Evolutionary conservation across 75 land plant species (phyloP).

Genomic region (Cryptomeria japonica): DNA sequence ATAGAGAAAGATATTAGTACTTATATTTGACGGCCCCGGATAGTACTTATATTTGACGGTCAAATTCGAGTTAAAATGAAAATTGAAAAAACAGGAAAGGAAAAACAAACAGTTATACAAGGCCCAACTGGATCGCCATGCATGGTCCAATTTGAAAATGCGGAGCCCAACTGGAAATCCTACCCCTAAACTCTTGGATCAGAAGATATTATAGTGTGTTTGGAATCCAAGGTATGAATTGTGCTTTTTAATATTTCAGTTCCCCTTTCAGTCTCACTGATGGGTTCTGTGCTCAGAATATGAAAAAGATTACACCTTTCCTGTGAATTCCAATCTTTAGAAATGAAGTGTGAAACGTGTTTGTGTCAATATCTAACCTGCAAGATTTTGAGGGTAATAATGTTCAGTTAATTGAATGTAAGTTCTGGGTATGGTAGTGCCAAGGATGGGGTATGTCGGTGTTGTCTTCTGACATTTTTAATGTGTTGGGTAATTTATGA

Average conservation of each 20-base stretch:
- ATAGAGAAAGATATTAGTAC: background rate
- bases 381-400: background rate
- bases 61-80: background rate
- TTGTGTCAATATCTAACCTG: background rate
- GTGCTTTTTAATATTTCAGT: background rate
- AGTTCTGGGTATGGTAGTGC: no score
- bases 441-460: no score
- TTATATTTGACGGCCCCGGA: background rate
- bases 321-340: background rate
- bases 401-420: no score
- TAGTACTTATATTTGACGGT: background rate
- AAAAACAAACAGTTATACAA: background rate
- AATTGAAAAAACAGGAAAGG: background rate
- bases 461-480: no score
- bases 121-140: background rate
- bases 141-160: background rate
- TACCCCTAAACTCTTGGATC: background rate
- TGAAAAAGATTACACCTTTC: background rate
- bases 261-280: background rate
- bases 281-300: background rate
- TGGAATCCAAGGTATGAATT: background rate
- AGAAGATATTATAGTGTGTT: background rate
- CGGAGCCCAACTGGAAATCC: background rate
- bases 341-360: background rate
- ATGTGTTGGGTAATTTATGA: background rate